These are phyloP conservation scores for Neurospora sp. DNA, from an alignment of 495 filamentous ascomycete genomes.

Conservation along the genomic window DNA sequence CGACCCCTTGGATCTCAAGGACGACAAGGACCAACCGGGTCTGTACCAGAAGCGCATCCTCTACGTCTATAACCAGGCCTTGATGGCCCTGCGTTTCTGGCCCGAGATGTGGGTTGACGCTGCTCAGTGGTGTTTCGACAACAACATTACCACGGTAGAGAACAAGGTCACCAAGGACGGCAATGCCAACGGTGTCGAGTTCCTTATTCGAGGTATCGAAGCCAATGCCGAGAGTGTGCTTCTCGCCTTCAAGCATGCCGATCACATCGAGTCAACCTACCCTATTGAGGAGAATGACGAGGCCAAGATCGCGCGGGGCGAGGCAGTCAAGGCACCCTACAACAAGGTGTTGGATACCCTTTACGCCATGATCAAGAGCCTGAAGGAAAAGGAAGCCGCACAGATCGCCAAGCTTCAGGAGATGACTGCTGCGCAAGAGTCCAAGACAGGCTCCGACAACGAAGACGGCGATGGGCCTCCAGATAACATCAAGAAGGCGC, in stretches of 20 bases:
- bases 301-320: constrained; percentile 55
- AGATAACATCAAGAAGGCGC: constrained; percentile 47
- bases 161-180: constrained; percentile 55
- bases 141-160: constrained; percentile 46
- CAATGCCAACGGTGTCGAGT: constrained; percentile 49
- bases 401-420: constrained; percentile 67
- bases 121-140: constrained; percentile 82
- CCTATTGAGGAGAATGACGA: constrained; percentile 63
- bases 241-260: constrained; percentile 78
- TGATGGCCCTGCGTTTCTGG: constrained; percentile 89
- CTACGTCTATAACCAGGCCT: constrained; percentile 86
- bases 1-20: constrained; percentile 72
- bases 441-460: constrained; percentile 31
- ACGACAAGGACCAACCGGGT: constrained; percentile 71
- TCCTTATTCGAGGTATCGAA: constrained; percentile 68
- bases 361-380: constrained; percentile 66
- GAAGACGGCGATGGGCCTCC: constrained; percentile 49
- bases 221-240: constrained; percentile 92
- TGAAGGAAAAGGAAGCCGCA: constrained; percentile 60
- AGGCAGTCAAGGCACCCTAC: constrained; percentile 69
- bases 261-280: constrained; percentile 67
- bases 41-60: constrained; percentile 68
- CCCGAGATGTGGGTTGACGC: constrained; percentile 95
- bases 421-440: constrained; percentile 26
- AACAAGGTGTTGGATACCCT: constrained; percentile 74